Conservation (phyloP, 2,329 filamentous ascomycete species). For the Trematosphaeria pertusa region DNA sequence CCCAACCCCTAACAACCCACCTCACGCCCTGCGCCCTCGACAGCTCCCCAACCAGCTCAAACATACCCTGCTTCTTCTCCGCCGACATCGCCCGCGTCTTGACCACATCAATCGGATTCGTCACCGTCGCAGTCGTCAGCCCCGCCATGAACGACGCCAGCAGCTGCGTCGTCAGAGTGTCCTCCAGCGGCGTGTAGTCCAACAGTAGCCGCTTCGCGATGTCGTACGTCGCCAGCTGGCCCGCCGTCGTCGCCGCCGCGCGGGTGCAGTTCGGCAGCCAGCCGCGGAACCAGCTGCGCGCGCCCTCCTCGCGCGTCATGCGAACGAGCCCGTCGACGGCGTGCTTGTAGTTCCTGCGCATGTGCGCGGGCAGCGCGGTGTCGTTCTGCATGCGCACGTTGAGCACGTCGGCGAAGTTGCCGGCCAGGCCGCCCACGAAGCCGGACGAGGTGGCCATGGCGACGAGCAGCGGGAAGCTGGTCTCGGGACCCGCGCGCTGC, state of each 20-base stretch:
- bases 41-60: neutral
- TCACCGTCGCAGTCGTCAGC: neutral
- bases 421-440: conserved; percentile 81
- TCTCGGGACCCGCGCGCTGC: conserved; percentile 72
- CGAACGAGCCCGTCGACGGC: neutral
- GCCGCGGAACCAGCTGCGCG: neutral
- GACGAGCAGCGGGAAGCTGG: conserved; percentile 49
- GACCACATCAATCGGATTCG: neutral
- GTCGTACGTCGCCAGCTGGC: neutral
- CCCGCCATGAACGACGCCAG: neutral
- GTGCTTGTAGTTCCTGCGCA: neutral
- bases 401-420: conserved; percentile 89
- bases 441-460: conserved; percentile 67
- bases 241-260: neutral
- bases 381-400: conserved; percentile 97
- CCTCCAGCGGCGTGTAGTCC: neutral
- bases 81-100: neutral
- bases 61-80: neutral
- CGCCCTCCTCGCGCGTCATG: neutral
- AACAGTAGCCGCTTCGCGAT: neutral
- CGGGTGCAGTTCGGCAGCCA: neutral
- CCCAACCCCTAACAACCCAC: neutral
- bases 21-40: neutral
- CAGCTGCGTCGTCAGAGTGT: neutral
- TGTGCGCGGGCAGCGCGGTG: conserved; percentile 62